Evolutionary conservation across 257 asterid genomes (phyloP).

Genomic region (Asclepias syriaca): DNA sequence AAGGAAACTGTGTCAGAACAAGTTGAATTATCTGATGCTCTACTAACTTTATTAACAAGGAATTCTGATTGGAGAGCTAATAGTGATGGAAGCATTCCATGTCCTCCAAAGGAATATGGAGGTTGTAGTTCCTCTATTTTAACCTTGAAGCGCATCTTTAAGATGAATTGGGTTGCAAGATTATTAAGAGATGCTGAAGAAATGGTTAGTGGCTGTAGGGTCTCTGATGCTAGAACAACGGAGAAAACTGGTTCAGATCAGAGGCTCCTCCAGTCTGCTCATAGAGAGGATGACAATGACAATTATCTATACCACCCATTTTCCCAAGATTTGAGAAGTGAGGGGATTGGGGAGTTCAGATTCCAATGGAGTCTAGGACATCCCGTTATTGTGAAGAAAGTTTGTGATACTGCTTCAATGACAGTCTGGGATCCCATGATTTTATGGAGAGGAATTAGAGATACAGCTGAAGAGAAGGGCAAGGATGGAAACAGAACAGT

Average conservation of each 20-base stretch:
- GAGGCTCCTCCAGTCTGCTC: slow-evolving; percentile 48
- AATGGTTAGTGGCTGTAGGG: slow-evolving; percentile 85
- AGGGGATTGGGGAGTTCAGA: slow-evolving; percentile 72
- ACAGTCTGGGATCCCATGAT: slow-evolving; percentile 79
- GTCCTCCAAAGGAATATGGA: slow-evolving; percentile 73
- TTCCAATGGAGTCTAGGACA: slow-evolving; percentile 75
- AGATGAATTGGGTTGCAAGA: slow-evolving; percentile 98
- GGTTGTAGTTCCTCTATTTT: slow-evolving; percentile 72
- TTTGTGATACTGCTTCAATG: slow-evolving; percentile 61
- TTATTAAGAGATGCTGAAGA: slow-evolving; percentile 88
- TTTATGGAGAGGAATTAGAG: slow-evolving; percentile 74
- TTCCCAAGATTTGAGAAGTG: slow-evolving; percentile 60
- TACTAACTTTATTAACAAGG: slow-evolving; percentile 38
- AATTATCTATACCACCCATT: slow-evolving; percentile 64
- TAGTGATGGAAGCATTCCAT: slow-evolving; percentile 67
- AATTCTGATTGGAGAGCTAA: slow-evolving; percentile 59
- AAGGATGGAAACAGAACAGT: slow-evolving; percentile 65
- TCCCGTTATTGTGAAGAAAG: slow-evolving; percentile 77
- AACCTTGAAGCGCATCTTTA: slow-evolving; percentile 80
- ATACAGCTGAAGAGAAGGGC: slow-evolving; percentile 68
- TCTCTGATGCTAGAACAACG: slow-evolving; percentile 34
- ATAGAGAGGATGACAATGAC: slow-evolving; percentile 49
- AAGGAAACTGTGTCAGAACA: slow-evolving; percentile 31
- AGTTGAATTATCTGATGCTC: slow-evolving; percentile 34
- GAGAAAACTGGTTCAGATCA: slow-evolving; percentile 40